Evolutionary conservation across 108 stramenopile genomes (phyloP), one percentile per base, ranked within the genome.

Genomic region (Discostella stelligeroides): DNA sequence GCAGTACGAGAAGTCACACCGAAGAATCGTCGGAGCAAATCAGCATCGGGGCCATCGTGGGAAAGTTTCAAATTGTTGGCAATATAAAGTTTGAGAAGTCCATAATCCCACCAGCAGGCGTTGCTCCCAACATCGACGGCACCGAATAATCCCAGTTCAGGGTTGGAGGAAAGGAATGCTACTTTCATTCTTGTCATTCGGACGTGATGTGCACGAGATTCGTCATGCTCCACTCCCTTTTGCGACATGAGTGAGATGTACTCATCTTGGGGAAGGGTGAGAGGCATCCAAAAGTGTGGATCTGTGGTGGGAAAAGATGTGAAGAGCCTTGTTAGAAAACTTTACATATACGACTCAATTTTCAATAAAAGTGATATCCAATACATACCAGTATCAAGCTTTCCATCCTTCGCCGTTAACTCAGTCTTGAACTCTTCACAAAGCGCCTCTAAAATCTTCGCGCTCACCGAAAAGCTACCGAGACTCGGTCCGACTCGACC

Each of bases 81-180:
- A 56, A 86, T 87, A 67, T 98, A 99, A 21, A 99, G 86, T 74
- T 95, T 91, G 47, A 99, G 84, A 71, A 90, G 96, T 15, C 98
- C 98, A 72, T 99, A 99, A 81, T 99, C 98, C 98, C 97, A 98
- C 98, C 98, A 98, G 66, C 92, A 96, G 11, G 97, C 97, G 59
- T 91, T 86, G 51, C 79, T 89, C 37, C 98, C 98, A 37, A 99
- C 97, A 79, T 99, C 92, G 29, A 99, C 97, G 5, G 98, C 95
- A 10, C 98, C 98, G 85, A 99, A 97, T 45, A 98, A 74, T 47
- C 95, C 97, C 71, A 94, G 66, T 24, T 76, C 80, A 5, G 77
- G 60, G 21, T 73, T 74, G 8, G 70, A 69, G 8, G 58, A 27
- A 11, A 84, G 68, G 68, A 98, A 95, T 15, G 60, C 18, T 17